These are phyloP conservation scores for Hypomontagnella monticulosa DNA, from an alignment of 495 filamentous ascomycete genomes.

Conservation along the genomic window DNA sequence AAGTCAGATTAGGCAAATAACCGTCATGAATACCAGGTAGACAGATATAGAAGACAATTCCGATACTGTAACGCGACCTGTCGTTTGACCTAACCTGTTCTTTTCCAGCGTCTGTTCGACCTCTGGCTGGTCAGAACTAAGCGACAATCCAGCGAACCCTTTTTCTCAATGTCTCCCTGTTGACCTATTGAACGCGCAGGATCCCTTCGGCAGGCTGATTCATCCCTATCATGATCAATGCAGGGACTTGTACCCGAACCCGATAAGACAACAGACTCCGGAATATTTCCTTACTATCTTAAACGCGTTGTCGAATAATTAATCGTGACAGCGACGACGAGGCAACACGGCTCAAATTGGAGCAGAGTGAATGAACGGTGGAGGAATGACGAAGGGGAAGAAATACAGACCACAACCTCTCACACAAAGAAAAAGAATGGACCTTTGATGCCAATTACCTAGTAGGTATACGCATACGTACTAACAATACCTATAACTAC, in stretches of 20 bases:
- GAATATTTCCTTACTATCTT: conserved; percentile 1
- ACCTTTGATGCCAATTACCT: conserved; percentile 14
- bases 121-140: conserved; percentile 6
- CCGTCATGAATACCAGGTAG: too few relatives aligned
- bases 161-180: not conserved
- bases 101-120: conserved; percentile 4
- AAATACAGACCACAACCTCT: conserved; percentile 9
- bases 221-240: conserved; percentile 25
- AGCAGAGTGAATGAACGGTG: conserved; percentile 17
- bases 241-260: conserved; percentile 1
- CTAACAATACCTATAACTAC: conserved; percentile 10
- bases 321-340: not conserved
- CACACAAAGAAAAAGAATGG: conserved; percentile 27
- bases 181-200: conserved; percentile 24
- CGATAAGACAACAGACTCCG: conserved; percentile 5
- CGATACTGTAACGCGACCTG: too few relatives aligned
- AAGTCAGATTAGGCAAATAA: not conserved
- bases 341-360: not conserved
- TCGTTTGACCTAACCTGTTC: not conserved
- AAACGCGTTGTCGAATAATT: not conserved
- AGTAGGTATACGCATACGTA: conserved; percentile 7
- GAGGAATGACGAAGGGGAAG: conserved; percentile 26
- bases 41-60: too few relatives aligned
- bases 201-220: conserved; percentile 14
- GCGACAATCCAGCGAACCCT: conserved; percentile 4